Evolutionary conservation across 176 grass and related monocot species (phyloP).

Genomic region (Miscanthus lutarioriparius): DNA sequence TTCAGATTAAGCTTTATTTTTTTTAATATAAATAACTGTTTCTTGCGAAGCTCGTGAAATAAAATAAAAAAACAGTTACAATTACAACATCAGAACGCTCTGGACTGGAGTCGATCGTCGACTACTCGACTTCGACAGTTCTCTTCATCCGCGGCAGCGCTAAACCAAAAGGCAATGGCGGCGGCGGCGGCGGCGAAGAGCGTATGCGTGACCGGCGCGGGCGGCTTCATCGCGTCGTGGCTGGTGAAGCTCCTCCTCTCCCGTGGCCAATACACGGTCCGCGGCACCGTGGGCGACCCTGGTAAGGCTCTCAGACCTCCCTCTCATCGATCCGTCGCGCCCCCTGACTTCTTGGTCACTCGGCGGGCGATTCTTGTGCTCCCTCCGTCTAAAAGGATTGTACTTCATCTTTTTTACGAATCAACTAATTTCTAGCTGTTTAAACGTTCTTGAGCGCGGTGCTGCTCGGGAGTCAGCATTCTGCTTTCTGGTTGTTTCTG

Average conservation of each 20-base stretch:
- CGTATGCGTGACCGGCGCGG: constrained; percentile 83
- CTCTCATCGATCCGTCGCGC: background rate
- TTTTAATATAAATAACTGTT: no score
- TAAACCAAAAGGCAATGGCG: background rate
- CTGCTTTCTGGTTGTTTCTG: no score
- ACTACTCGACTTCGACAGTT: background rate
- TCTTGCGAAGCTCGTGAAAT: no score
- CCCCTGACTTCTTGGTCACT: background rate
- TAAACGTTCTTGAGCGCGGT: no score
- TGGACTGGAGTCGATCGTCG: background rate
- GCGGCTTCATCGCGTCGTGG: constrained; percentile 74
- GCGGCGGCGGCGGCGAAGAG: constrained; percentile 19
- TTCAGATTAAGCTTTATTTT: no score
- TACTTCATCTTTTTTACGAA: background rate
- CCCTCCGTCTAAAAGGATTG: background rate
- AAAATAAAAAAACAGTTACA: background rate
- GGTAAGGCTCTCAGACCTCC: constrained; percentile 33
- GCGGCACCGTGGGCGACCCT: constrained; percentile 72
- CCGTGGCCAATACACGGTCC: constrained; percentile 55
- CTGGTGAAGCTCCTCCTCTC: constrained; percentile 84
- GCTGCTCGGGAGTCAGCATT: no score
- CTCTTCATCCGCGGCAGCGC: background rate
- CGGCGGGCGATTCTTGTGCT: background rate
- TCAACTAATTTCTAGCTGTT: no score
- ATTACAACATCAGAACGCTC: background rate